These are phyloP conservation scores for Tilletia setariae DNA, from an alignment of 1,284 basidiomycete species.

Conservation along the genomic window DNA sequence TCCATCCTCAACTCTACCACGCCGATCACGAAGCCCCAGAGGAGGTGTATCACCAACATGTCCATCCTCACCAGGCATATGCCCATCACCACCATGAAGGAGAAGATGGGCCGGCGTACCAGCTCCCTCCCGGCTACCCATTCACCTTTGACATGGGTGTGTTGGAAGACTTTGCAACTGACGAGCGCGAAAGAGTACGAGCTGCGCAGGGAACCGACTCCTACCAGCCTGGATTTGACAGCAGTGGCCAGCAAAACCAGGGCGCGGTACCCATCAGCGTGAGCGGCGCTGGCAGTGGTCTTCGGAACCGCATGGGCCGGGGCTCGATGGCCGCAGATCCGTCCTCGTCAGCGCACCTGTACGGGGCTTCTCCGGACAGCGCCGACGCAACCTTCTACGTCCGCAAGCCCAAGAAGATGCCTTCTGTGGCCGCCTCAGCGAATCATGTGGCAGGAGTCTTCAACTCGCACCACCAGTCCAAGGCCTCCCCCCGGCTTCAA, in stretches of 20 bases:
- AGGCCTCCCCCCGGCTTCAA: neutral
- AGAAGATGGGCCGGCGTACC: neutral
- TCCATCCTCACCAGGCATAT: slow-evolving; percentile 17
- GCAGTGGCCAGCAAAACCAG: neutral
- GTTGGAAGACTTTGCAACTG: slow-evolving; percentile 45
- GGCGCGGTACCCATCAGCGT: neutral
- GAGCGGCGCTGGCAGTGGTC: neutral
- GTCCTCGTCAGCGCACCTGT: slow-evolving; percentile 18
- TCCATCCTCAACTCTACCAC: slow-evolving; percentile 7
- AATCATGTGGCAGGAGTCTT: slow-evolving; percentile 13
- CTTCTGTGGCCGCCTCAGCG: slow-evolving; percentile 30
- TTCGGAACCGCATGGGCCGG: slow-evolving; percentile 10
- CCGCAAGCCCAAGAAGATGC: slow-evolving; percentile 42
- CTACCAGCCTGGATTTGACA: neutral
- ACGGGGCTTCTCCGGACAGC: slow-evolving; percentile 43
- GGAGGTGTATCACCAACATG: neutral
- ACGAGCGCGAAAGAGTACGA: slow-evolving; percentile 42
- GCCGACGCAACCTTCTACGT: slow-evolving; percentile 52
- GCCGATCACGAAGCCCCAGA: slow-evolving; percentile 16
- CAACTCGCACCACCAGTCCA: neutral
- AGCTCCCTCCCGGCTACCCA: slow-evolving; percentile 42
- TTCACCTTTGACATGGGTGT: slow-evolving; percentile 48
- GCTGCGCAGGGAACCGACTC: neutral
- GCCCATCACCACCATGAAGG: slow-evolving; percentile 22
- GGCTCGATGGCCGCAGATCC: no score